Base-by-base conservation (phyloP, 2,329 filamentous ascomycete genomes). In the Diaporthe nobilis region DNA sequence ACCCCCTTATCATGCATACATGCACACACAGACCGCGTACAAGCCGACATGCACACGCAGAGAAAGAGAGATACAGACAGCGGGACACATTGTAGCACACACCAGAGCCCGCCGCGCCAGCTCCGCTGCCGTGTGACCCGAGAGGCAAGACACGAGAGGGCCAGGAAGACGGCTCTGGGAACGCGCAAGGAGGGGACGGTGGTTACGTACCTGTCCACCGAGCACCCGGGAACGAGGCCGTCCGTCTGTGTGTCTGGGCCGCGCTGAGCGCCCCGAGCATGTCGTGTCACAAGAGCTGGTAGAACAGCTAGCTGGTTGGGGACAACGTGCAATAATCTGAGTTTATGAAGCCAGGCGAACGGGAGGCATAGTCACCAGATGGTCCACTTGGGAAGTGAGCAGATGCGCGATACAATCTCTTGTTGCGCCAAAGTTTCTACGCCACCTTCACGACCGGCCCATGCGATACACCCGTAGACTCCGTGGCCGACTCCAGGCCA, bases 381-480 rank as follows among this genome's bases (percentile, higher is more conserved):
- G 20, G 63, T 7, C 8, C 28, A 22, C 44, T 68, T 63, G 7
- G 63, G 22, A 20, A 53, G 63, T 51, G 47, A 42, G 47, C 6
- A 39, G 34, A 68, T 53, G 15, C 22, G 34, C 17, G 17, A 55
- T 39, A 70, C 65, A 55, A 25, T 70, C n/a, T 70, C 49, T 55
- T 55, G 37, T 70, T 68, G 31, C 47, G 12, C 49, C 13, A 25
- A 9, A 39, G 4, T 17, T n/a, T 10, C 15, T 53, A 34, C 4
- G 15, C n/a, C 8, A 22, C 31, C 22, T 10, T 53, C 47, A 22
- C 8, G 31, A 13, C 44, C 22, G 8, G 5, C 20, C 61, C 61
- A 51, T 9, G 60, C 22, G 22, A 13, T 44, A 28, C 15, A 7
- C 4, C 37, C 37, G 22, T 25, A 13, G 17, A 47, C 39, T 42